Conservation (phyloP, 2,329 filamentous ascomycete species). For the Helotiales sp. region DNA sequence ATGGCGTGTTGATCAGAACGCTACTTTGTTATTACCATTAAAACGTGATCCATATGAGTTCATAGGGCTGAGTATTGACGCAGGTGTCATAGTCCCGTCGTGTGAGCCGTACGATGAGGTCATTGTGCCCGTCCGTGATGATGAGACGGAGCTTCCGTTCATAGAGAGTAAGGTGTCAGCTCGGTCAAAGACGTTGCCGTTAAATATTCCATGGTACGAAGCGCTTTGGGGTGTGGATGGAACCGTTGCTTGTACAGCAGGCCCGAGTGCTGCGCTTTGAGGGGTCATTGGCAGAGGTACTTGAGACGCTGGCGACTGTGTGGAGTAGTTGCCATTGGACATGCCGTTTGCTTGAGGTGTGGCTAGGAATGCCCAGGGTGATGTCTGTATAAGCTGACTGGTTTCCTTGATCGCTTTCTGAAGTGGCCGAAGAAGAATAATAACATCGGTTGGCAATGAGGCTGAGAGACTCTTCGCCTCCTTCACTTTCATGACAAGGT, state of each 20-base stretch:
- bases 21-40: constrained; percentile 39
- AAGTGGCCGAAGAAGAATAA: constrained; percentile 75
- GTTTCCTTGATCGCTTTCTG: constrained; percentile 85
- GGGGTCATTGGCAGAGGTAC: constrained; percentile 80
- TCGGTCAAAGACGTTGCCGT: constrained; percentile 42
- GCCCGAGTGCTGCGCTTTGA: constrained; percentile 84
- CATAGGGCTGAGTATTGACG: constrained; percentile 38
- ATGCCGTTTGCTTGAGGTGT: constrained; percentile 33
- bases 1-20: constrained; percentile 28
- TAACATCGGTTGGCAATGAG: constrained; percentile 68
- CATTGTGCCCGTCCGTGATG: constrained; percentile 43
- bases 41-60: constrained; percentile 36
- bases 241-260: constrained; percentile 88
- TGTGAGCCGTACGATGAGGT: constrained; percentile 36
- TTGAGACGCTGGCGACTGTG: constrained; percentile 51
- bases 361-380: constrained; percentile 63
- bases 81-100: constrained; percentile 39
- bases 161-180: constrained; percentile 41
- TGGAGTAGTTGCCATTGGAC: constrained; percentile 34
- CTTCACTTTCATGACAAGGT: constrained; percentile 66
- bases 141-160: constrained; percentile 30
- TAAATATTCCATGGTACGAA: constrained; percentile 40
- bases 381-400: constrained; percentile 70
- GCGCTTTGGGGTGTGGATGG: constrained; percentile 64
- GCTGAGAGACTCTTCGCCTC: constrained; percentile 52